Conservation (phyloP, 768 basidiomycete genomes). For the Lactarius pseudohatsudake region DNA sequence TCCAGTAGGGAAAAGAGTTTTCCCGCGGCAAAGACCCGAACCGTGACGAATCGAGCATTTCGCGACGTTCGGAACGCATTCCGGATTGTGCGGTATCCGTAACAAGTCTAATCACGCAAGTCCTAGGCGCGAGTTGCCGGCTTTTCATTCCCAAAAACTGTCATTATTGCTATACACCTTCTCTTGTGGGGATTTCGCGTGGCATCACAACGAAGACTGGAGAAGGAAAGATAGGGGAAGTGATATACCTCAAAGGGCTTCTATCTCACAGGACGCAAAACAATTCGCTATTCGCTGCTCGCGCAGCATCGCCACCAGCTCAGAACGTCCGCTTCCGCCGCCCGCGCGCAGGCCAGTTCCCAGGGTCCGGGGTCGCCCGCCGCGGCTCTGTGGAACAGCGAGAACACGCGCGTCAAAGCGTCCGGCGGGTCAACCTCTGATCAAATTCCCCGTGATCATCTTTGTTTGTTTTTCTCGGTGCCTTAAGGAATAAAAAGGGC, state of each 20-base stretch:
- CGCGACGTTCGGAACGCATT: neutral
- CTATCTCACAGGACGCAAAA: conserved; percentile 41
- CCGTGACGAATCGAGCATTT: neutral
- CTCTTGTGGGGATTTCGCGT: neutral
- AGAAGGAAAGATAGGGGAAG: no score
- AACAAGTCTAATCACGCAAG: neutral
- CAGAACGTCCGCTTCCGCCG: conserved; percentile 34
- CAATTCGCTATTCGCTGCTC: conserved; percentile 33
- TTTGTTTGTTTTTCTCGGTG: no score
- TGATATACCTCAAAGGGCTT: neutral
- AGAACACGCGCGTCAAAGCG: conserved; percentile 43
- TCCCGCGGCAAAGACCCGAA: neutral
- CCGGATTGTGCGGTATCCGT: neutral
- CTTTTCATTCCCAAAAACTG: neutral
- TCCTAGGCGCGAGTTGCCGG: neutral
- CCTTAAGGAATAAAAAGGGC: neutral
- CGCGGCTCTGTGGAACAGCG: conserved; percentile 45
- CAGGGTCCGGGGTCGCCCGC: conserved; percentile 33
- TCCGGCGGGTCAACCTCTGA: conserved; percentile 45
- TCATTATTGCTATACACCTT: neutral
- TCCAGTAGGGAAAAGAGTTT: neutral
- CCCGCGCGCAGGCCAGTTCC: conserved; percentile 31
- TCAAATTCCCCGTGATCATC: no score
- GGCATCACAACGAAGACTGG: neutral
- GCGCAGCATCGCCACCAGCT: conserved; percentile 38